phyloP scores from a whole-genome alignment of 352 stramenopile genomes.

The Phytophthora pistaciae region DNA sequence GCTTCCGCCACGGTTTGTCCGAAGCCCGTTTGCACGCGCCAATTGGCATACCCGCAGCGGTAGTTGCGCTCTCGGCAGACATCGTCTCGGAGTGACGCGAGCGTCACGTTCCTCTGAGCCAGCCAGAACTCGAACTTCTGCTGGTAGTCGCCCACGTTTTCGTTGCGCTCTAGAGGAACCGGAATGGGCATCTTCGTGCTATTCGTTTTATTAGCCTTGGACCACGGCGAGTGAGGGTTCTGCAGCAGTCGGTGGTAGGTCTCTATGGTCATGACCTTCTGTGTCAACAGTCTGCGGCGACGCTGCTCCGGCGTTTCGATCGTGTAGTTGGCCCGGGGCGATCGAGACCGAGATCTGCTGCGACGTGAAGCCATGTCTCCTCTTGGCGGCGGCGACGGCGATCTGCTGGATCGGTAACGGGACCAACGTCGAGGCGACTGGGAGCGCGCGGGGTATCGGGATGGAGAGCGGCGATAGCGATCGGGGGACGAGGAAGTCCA shows the following conservation, averaged over 20 bases:
- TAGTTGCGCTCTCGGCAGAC: conserved; percentile 22
- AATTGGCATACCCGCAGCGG: conserved; percentile 27
- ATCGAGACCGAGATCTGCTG: conserved; percentile 17
- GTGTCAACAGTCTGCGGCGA: conserved; percentile 15
- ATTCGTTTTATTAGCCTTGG: background rate
- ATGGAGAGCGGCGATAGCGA: conserved; percentile 12
- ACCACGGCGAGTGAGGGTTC: conserved; percentile 16
- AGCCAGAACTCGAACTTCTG: conserved; percentile 43
- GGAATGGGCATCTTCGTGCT: conserved; percentile 16
- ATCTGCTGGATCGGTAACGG: conserved; percentile 13
- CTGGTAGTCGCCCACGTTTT: conserved; percentile 27
- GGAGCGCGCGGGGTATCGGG: conserved; percentile 5
- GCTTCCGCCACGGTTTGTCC: background rate
- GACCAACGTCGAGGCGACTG: conserved; percentile 17
- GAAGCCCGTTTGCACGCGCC: conserved; percentile 21
- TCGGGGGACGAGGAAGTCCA: conserved; percentile 3
- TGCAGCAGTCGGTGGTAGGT: conserved; percentile 15
- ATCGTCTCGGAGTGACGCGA: conserved; percentile 17
- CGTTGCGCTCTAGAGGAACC: conserved; percentile 15
- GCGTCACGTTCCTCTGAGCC: conserved; percentile 21
- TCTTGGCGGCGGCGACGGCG: conserved; percentile 14
- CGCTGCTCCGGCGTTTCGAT: conserved; percentile 8
- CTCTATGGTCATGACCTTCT: conserved; percentile 30
- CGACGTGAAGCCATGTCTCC: conserved; percentile 14
- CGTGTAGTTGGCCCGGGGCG: conserved; percentile 15